Conservation (phyloP, 2,329 filamentous ascomycete genomes). For the Colletotrichum agaves region DNA sequence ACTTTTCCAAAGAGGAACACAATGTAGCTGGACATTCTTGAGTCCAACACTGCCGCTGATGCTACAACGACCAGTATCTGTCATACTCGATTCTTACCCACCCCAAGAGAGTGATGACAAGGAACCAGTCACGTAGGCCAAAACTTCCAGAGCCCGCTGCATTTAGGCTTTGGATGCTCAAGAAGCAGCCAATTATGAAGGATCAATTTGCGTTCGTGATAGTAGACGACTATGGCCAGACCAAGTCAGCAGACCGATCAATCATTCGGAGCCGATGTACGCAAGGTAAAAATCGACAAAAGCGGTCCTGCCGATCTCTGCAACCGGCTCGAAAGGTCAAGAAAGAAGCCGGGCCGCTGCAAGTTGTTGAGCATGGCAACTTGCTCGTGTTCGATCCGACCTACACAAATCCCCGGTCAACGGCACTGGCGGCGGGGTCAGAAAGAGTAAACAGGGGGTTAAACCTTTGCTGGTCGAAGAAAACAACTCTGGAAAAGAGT, state of each 20-base stretch:
- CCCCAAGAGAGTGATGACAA: no score
- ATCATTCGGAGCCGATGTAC: constrained; percentile 20
- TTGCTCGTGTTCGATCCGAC: background rate
- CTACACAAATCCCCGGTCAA: background rate
- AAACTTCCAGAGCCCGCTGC: no score
- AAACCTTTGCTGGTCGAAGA: background rate
- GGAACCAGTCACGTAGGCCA: no score
- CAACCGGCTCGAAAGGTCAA: background rate
- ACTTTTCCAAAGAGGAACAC: background rate
- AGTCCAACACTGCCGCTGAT: background rate
- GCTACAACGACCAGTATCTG: no score
- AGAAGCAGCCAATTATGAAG: background rate
- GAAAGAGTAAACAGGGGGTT: background rate
- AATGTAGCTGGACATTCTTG: background rate
- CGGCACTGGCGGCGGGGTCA: background rate
- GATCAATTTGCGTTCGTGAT: background rate
- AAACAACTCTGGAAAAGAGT: background rate
- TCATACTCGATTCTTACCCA: no score
- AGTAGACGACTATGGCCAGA: background rate
- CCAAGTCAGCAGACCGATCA: constrained; percentile 6
- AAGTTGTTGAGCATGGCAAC: background rate
- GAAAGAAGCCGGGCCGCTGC: background rate
- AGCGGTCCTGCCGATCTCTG: background rate
- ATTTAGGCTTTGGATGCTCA: no score
- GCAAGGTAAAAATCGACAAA: constrained; percentile 10